Base-by-base conservation (phyloP, 2,329 filamentous ascomycete genomes). In the Fusarium gaditjirri region DNA sequence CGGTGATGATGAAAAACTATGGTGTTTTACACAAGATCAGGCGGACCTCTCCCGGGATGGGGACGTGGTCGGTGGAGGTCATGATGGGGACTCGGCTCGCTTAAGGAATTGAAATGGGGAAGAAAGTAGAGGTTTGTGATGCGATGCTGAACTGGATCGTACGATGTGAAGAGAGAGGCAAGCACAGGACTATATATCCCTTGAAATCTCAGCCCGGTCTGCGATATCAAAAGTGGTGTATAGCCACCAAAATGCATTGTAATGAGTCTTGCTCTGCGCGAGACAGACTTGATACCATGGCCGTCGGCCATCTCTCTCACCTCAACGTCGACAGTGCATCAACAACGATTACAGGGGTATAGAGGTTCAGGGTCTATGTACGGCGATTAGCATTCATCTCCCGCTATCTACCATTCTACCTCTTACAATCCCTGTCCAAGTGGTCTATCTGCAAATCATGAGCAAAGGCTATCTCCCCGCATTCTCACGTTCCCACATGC, bases 1-100 rank as follows among this genome's bases (percentile, higher is more conserved):
- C 12, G 17, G 19, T 29, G 8, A 31, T 11, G 23, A 5, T 16
- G 27, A 27, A 17, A 44, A n/a, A 25, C 19, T 3, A 11, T 46
- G 31, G 1, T 44, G 42, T 23, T 56, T 65, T 66, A 75, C 74
- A 61, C 42, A 69, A 41, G 12, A 75, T 53, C 31, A 76, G 47
- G 31, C 68, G 71, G 39, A 63, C 74, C 27, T 60, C 66, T 25
- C 74, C 74, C 7, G 72, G 74, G 35, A 66, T 54, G 7, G 52
- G 35, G 25, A 65, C 46, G 23, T 38, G 54, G 25, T 70, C 43
- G 8, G 36, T 42, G 35, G 59, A 58, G 7, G 44, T 44, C 74
- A 76, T 76, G 14, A n/a, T 49, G 29, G 60, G 42, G 41, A n/a
- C 38, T 23, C 46, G 33, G 27, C 43, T 33, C 49, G 49, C 49